Percentiles rank a stretch among this genome's conserved stretches.
These are phyloP conservation scores for Thelonectria rubi DNA, from an alignment of 2,329 filamentous ascomycete genomes.

Conservation along the genomic window DNA sequence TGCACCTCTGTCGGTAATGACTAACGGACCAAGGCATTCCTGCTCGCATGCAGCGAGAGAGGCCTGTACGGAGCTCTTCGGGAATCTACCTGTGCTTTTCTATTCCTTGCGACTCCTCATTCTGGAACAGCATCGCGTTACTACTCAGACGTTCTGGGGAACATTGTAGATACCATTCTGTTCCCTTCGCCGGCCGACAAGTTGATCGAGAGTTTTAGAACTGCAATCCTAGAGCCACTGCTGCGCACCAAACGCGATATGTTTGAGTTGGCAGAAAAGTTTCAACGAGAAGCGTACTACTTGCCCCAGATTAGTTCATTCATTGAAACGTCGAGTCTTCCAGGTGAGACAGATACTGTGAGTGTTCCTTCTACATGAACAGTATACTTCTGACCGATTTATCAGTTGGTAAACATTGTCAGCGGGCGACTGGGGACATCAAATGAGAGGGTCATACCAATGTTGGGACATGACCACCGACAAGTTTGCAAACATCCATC, in stretches of 20 bases:
- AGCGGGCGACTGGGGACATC: background rate
- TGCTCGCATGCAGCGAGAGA: background rate
- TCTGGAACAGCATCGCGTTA: background rate
- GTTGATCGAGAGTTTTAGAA: background rate
- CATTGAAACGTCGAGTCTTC: background rate
- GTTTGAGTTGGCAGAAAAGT: background rate
- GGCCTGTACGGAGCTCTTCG: background rate
- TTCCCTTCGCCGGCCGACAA: background rate
- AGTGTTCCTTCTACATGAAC: background rate
- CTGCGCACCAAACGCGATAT: background rate
- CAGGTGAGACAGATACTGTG: background rate
- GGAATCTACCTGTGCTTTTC: background rate
- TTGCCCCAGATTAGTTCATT: background rate
- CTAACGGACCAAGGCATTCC: background rate
- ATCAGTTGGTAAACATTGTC: background rate
- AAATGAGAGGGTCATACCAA: background rate
- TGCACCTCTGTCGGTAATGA: background rate
- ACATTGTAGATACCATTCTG: background rate
- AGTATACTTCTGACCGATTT: background rate
- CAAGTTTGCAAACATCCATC: background rate
- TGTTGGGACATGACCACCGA: background rate
- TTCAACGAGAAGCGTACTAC: background rate
- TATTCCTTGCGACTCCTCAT: background rate
- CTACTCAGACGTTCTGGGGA: background rate
- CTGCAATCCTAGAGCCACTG: background rate